These are phyloP conservation scores for Dillenia turbinata DNA, from an alignment of 164 flowering plant genomes.

Conservation along the genomic window DNA sequence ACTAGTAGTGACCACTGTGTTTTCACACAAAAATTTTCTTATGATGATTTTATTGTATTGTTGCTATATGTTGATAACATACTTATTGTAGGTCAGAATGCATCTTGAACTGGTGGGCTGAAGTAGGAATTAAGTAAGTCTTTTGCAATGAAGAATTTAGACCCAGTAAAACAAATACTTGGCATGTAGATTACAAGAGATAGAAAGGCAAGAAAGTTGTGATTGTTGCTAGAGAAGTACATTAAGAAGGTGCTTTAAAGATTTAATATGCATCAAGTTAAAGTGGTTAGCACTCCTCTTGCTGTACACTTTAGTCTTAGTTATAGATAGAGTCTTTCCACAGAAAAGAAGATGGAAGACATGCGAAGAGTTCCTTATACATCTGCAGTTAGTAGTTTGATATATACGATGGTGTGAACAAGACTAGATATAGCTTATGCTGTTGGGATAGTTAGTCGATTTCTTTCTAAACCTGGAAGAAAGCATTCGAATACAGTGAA, in stretches of 20 bases:
- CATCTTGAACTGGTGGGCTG: neutral
- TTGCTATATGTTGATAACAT: constrained; percentile 3
- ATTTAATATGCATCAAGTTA: no score
- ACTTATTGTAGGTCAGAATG: neutral
- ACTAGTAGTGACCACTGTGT: neutral
- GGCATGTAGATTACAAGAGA: neutral
- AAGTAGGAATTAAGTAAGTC: no score
- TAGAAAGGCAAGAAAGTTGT: neutral
- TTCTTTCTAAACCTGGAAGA: no score
- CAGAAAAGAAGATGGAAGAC: no score
- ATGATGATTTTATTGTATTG: neutral
- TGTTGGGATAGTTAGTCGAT: no score
- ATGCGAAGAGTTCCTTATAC: no score
- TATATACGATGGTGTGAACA: no score
- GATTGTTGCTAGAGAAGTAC: neutral
- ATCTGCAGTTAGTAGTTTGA: no score
- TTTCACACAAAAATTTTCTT: neutral
- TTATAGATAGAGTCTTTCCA: neutral
- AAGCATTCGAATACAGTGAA: no score
- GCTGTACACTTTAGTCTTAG: neutral
- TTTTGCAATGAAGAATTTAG: neutral
- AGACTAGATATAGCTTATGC: no score
- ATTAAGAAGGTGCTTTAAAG: neutral
- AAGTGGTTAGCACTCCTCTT: neutral
- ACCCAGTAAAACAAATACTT: neutral